These are phyloP conservation scores for Nannizziopsis arthrosporioides DNA, from an alignment of 2,329 filamentous ascomycete genomes.

Conservation along the genomic window DNA sequence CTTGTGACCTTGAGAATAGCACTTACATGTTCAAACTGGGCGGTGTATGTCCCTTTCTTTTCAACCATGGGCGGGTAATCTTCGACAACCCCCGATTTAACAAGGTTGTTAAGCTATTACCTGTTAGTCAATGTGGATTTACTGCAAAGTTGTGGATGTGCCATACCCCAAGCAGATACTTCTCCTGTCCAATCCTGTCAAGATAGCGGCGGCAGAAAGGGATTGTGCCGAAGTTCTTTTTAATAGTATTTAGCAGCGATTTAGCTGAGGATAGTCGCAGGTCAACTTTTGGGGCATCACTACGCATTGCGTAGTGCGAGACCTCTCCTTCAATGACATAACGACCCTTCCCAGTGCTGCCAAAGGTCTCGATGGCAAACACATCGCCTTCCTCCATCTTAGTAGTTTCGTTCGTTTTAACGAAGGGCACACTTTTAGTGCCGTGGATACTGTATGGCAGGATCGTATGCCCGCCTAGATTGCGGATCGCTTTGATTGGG, in stretches of 20 bases:
- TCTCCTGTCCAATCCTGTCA: conserved; percentile 49
- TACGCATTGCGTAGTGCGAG: conserved; percentile 42
- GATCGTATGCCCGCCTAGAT: conserved; percentile 47
- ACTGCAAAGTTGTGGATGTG: neutral
- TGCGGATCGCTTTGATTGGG: conserved; percentile 43
- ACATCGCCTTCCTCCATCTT: conserved; percentile 50
- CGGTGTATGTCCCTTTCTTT: conserved; percentile 49
- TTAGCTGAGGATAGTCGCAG: conserved; percentile 44
- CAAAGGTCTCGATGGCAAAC: conserved; percentile 50
- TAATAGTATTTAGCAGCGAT: conserved; percentile 46
- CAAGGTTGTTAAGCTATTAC: conserved; percentile 45
- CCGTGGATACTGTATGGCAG: conserved; percentile 45
- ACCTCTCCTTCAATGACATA: conserved; percentile 41
- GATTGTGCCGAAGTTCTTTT: conserved; percentile 51
- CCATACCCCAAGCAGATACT: conserved; percentile 47
- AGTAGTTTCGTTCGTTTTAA: conserved; percentile 31
- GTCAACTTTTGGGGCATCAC: conserved; percentile 27
- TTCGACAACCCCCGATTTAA: conserved; percentile 47
- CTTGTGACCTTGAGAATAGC: neutral
- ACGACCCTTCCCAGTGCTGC: conserved; percentile 42
- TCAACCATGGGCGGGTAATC: conserved; percentile 47
- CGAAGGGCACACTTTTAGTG: conserved; percentile 45
- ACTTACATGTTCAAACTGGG: conserved; percentile 51
- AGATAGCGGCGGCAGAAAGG: conserved; percentile 53
- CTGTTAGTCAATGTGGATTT: neutral